These are phyloP conservation scores for Ceratonia siliqua DNA, from an alignment of 306 rosid species.

Conservation along the genomic window DNA sequence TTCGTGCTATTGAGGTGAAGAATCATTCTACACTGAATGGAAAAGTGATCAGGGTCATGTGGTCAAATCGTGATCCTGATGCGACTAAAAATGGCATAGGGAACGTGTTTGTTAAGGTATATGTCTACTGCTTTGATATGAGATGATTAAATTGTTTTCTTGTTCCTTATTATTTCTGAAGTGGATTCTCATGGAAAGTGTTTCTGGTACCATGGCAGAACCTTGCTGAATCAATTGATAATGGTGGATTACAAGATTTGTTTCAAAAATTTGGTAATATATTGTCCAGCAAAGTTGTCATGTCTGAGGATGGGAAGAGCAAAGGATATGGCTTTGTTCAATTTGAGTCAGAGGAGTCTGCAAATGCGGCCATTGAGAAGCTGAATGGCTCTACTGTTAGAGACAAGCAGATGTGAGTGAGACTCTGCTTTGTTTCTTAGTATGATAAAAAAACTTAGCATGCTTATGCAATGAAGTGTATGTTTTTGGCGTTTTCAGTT, in stretches of 20 bases:
- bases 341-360: conserved; percentile 79
- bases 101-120: conserved; percentile 89
- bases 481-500: conserved; percentile 5
- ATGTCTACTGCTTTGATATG: not conserved
- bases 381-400: conserved; percentile 62
- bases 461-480: conserved; percentile 27
- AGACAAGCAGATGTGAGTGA: conserved; percentile 71
- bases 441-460: not conserved
- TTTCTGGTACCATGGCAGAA: conserved; percentile 53
- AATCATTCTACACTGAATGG: conserved; percentile 67
- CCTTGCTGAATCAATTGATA: conserved; percentile 56
- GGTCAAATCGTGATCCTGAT: conserved; percentile 82
- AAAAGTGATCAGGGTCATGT: conserved; percentile 72
- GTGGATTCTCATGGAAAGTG: conserved; percentile 8
- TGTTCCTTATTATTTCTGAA: conserved; percentile 16
- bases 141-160: conserved; percentile 7
- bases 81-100: conserved; percentile 68
- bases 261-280: conserved; percentile 68
- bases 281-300: conserved; percentile 77
- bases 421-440: conserved; percentile 14
- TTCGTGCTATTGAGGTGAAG: conserved; percentile 60
- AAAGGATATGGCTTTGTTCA: conserved; percentile 91
- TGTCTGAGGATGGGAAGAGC: conserved; percentile 79
- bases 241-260: conserved; percentile 56
- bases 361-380: conserved; percentile 68